phyloP scores from a whole-genome alignment of 106 monocot species.

The Phalaenopsis equestris region DNA sequence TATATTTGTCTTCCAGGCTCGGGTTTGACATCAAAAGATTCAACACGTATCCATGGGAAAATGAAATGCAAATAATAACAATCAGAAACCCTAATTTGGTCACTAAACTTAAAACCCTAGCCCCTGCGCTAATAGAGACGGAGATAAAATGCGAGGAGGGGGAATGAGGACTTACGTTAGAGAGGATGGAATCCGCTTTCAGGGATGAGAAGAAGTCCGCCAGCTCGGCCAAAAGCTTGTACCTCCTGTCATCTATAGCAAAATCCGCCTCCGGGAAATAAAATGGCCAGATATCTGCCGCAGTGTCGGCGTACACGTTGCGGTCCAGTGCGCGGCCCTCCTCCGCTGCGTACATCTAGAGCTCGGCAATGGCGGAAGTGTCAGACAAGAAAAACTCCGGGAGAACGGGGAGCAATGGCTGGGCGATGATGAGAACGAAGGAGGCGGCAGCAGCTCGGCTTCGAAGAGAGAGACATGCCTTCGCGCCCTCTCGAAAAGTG shows the following conservation, averaged over 20 bases:
- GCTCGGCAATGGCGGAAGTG: background rate
- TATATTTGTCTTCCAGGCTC: too few species aligned
- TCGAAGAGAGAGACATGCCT: background rate
- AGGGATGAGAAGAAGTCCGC: constrained; percentile 50
- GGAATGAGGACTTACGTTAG: constrained; percentile 26
- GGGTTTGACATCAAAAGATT: background rate
- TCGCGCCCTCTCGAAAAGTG: too few species aligned
- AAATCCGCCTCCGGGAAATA: constrained; percentile 74
- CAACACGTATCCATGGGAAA: background rate
- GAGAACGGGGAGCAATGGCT: background rate
- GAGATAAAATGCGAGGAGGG: background rate
- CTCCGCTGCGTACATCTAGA: constrained; percentile 16
- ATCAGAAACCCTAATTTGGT: background rate
- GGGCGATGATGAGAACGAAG: background rate
- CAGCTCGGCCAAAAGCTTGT: constrained; percentile 53
- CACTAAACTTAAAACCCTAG: background rate
- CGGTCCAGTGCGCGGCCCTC: background rate
- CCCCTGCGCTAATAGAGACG: background rate
- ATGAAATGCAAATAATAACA: background rate
- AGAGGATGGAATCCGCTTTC: constrained; percentile 39
- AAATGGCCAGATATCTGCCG: constrained; percentile 45
- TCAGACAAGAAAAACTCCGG: background rate
- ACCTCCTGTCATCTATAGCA: constrained; percentile 37
- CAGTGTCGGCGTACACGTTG: constrained; percentile 8
- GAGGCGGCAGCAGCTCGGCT: background rate